Base-by-base conservation (phyloP, 805 yeast genomes). In the Myxozyma neotropica region DNA sequence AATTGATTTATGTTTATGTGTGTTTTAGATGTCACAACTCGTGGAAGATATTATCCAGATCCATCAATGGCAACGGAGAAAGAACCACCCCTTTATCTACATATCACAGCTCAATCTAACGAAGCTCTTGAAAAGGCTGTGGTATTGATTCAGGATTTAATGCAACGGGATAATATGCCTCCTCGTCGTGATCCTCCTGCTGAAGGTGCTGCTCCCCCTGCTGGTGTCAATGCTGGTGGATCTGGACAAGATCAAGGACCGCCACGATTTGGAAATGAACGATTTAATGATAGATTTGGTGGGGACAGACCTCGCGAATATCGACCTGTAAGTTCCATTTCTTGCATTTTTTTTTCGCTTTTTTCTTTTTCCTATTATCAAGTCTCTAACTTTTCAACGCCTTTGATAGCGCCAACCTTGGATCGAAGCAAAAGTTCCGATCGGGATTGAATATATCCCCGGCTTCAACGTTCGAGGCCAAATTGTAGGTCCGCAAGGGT, bases 51-150 rank as follows among this genome's bases (percentile, higher is more conserved):
- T 58, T 73, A 69, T 45, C 75, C 76, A n/a, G 75, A 73, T 50
- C 59, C 66, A 39, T 50, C 69, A 5, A 58, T 59, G 58, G 74
- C 76, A 3, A 69, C 74, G 2, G 69, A 62, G 23, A 51, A 57
- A 27, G 72, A 70, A 24, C 75, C 76, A 8, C 69, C 74, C 10
- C 50, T 73, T 24, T 69, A 69, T 49, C 64, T 73, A 19, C 68
- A 64, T 42, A 88, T 90, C 21, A 89, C 89, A 69, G 96, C 89
- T 71, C 84, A 87, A 64, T 55, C 63, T 5, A 59, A 70, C 36
- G 70, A 66, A 19, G 57, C 67, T 4, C 57, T 73, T n/a, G 83
- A 78, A 66, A 87, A 87, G 71, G 92, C 96, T 1, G 70, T 79
- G 35, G 69, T 75, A n/a, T 86, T 82, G 47, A 94, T 88, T 17